A percentile compares a stretch with the other conserved stretches of the same genome.
Evolutionary conservation across 106 monocot genomes (phyloP).

Genomic region (Narthecium ossifragum): DNA sequence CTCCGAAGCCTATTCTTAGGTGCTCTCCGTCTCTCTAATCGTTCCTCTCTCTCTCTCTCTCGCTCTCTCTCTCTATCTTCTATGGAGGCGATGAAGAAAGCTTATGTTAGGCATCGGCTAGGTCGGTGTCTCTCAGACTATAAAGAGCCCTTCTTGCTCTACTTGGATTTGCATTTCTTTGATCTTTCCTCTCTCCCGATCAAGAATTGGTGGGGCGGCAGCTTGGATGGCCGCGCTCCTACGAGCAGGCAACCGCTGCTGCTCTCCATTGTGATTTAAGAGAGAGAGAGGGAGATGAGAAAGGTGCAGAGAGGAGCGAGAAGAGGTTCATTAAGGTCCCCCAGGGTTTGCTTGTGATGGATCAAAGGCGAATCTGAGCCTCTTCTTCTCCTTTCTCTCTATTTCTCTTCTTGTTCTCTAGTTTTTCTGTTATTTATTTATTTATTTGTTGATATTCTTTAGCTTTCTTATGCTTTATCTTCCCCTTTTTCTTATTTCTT

Average conservation of each 20-base stretch:
- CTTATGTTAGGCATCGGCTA: too few species aligned
- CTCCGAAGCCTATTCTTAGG: too few species aligned
- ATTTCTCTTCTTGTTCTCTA: too few species aligned
- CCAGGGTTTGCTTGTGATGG: not conserved
- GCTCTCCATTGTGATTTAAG: not conserved
- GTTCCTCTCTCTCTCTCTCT: too few species aligned
- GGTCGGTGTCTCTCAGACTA: too few species aligned
- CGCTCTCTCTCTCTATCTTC: not conserved
- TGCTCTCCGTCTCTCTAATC: too few species aligned
- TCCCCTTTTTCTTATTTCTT: not conserved
- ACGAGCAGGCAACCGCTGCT: not conserved
- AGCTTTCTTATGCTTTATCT: not conserved
- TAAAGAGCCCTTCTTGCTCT: too few species aligned
- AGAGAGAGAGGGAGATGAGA: not conserved
- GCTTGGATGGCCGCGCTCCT: conserved; percentile 1
- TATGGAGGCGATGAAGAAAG: too few species aligned
- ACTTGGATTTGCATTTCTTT: too few species aligned
- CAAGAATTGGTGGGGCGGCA: not conserved
- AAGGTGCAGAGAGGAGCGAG: too few species aligned
- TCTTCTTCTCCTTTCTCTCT: not conserved
- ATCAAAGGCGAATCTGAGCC: conserved; percentile 1
- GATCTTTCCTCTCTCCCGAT: not conserved
- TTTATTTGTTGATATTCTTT: not conserved
- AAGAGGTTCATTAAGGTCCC: too few species aligned
- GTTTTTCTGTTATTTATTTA: not conserved